Conservation (phyloP, 371 early-diverging fungal genomes). For the Mortierella sp. region DNA sequence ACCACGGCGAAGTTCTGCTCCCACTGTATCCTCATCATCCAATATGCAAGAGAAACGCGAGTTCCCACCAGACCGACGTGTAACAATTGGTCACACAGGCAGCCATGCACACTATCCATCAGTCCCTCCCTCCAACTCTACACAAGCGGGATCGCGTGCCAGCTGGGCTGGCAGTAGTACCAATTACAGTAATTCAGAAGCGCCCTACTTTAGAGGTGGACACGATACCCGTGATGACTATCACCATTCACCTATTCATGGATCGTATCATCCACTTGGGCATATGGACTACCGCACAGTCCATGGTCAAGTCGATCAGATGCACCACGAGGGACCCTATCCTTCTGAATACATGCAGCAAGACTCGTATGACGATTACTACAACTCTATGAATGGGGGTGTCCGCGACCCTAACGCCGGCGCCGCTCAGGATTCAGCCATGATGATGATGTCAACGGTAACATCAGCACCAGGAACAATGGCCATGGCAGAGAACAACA, state of each 20-base stretch:
- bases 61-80: conserved; percentile 11
- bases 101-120: conserved; percentile 8
- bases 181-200: not conserved
- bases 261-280: conserved; percentile 25
- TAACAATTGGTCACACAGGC: conserved; percentile 5
- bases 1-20: conserved; percentile 17
- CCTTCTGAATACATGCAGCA: conserved; percentile 16
- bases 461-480: no score
- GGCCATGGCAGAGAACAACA: no score
- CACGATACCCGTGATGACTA: conserved; percentile 24
- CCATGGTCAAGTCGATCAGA: conserved; percentile 18
- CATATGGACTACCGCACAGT: conserved; percentile 13
- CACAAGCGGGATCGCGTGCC: conserved; percentile 14
- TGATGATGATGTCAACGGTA: conserved; percentile 7
- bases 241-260: conserved; percentile 26
- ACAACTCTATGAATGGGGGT: not conserved
- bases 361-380: conserved; percentile 10
- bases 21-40: conserved; percentile 9
- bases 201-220: conserved; percentile 3
- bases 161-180: conserved; percentile 36
- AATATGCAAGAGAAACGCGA: conserved; percentile 12
- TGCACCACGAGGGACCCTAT: conserved; percentile 12
- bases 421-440: not conserved
- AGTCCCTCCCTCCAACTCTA: conserved; percentile 8
- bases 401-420: not conserved